Conservation (phyloP, 805 yeast species). For the Starmerella khaoyaiensis region DNA sequence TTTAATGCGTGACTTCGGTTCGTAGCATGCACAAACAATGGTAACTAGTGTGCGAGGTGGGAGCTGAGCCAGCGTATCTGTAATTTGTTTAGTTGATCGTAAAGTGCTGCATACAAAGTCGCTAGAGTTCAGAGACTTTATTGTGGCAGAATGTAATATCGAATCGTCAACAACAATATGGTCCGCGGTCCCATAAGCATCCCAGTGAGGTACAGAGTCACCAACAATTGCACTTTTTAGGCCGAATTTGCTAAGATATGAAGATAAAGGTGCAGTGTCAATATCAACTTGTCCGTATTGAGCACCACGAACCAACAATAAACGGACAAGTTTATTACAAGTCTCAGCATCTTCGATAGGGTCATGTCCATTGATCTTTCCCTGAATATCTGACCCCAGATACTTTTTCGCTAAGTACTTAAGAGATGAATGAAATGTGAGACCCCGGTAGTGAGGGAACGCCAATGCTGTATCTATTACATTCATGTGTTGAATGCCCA, state of each 20-base stretch:
- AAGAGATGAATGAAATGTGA: slow-evolving; percentile 67
- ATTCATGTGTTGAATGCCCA: slow-evolving; percentile 56
- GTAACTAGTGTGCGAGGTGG: slow-evolving; percentile 51
- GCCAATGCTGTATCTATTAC: slow-evolving; percentile 71
- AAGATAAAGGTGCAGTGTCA: slow-evolving; percentile 1
- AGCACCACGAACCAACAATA: slow-evolving; percentile 55
- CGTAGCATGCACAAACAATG: slow-evolving; percentile 43
- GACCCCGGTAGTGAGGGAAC: slow-evolving; percentile 67
- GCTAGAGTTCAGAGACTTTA: not conserved
- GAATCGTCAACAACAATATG: slow-evolving; percentile 24
- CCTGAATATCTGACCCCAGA: slow-evolving; percentile 51
- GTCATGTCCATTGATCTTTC: slow-evolving; percentile 61
- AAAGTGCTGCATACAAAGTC: slow-evolving; percentile 9
- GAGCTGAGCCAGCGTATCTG: slow-evolving; percentile 36
- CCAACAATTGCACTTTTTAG: slow-evolving; percentile 28
- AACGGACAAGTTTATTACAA: slow-evolving; percentile 61
- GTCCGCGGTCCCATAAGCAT: slow-evolving; percentile 17
- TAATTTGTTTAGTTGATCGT: slow-evolving; percentile 32
- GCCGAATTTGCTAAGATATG: slow-evolving; percentile 8
- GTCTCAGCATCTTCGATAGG: slow-evolving; percentile 76
- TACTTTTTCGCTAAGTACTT: slow-evolving; percentile 51
- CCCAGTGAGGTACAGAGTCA: slow-evolving; percentile 27
- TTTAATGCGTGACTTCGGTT: slow-evolving; percentile 29
- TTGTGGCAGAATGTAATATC: too few species aligned
- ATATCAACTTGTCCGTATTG: slow-evolving; percentile 40